These are phyloP conservation scores for Alnus rubra DNA, from an alignment of 306 rosid genomes.

Conservation along the genomic window DNA sequence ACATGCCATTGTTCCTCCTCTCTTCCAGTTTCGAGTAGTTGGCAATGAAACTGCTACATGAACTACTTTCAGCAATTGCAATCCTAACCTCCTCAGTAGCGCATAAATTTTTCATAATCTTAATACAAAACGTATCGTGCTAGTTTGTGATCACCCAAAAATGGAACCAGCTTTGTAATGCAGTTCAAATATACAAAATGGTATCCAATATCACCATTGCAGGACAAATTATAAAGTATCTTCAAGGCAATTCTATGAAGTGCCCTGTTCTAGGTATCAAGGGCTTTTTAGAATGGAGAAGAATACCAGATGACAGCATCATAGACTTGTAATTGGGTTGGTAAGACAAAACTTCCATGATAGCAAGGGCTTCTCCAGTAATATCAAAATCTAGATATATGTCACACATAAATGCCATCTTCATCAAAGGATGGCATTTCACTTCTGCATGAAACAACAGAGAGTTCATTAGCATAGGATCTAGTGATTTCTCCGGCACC, in stretches of 20 bases:
- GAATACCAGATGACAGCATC: constrained; percentile 34
- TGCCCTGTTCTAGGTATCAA: not conserved
- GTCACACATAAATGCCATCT: constrained; percentile 24
- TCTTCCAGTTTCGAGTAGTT: constrained; percentile 15
- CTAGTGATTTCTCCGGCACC: not conserved
- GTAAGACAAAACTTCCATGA: constrained; percentile 24
- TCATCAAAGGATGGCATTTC: constrained; percentile 16
- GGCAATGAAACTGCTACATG: constrained; percentile 15
- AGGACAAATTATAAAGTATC: constrained; percentile 24
- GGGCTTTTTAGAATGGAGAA: constrained; percentile 26
- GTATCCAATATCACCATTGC: constrained; percentile 12
- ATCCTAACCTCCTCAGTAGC: constrained; percentile 20
- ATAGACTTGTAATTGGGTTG: constrained; percentile 15
- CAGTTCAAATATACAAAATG: constrained; percentile 27
- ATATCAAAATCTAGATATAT: constrained; percentile 27
- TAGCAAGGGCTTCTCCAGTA: constrained; percentile 20
- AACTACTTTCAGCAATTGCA: constrained; percentile 15
- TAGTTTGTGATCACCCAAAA: constrained; percentile 14
- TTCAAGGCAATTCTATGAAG: constrained; percentile 22
- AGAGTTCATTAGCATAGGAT: not conserved
- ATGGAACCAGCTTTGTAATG: constrained; percentile 22
- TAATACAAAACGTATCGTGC: constrained; percentile 12
- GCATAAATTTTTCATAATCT: constrained; percentile 19
- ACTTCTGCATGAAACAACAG: constrained; percentile 17
- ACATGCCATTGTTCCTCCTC: constrained; percentile 26